Evolutionary conservation across 2,329 filamentous ascomycete species (phyloP).

Genomic region (Cyanodermella asteris): DNA sequence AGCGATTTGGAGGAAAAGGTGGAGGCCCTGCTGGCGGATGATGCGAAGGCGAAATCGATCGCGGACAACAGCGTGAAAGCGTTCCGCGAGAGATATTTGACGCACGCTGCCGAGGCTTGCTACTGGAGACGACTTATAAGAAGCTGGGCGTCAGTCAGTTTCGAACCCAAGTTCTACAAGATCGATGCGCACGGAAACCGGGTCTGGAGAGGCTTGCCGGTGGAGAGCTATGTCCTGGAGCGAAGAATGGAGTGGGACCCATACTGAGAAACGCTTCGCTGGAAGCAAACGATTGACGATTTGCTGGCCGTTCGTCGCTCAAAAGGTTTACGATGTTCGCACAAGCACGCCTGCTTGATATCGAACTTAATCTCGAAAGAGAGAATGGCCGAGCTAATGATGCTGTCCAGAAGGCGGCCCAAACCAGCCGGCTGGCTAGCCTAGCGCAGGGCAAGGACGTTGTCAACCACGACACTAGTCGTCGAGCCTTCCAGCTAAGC

Average conservation of each 20-base stretch:
- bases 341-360: no score
- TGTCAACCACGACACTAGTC: no score
- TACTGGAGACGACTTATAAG: conserved; percentile 30
- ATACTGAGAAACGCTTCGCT: no score
- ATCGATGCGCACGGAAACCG: conserved; percentile 11
- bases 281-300: no score
- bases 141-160: conserved; percentile 17
- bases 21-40: conserved; percentile 21
- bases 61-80: conserved; percentile 25
- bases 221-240: conserved; percentile 20
- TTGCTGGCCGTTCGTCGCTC: no score
- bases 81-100: conserved; percentile 31
- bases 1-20: conserved; percentile 29
- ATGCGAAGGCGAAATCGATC: conserved; percentile 24
- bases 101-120: conserved; percentile 31
- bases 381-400: no score
- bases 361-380: no score
- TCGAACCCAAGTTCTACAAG: conserved; percentile 17
- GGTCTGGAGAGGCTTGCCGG: conserved; percentile 15
- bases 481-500: no score
- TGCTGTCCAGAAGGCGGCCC: no score
- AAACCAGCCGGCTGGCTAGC: no score
- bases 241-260: conserved; percentile 9
- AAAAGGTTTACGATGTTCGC: no score
- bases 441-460: no score